Conservation (phyloP, 1,284 basidiomycete species). For the Inonotus hispidus region DNA sequence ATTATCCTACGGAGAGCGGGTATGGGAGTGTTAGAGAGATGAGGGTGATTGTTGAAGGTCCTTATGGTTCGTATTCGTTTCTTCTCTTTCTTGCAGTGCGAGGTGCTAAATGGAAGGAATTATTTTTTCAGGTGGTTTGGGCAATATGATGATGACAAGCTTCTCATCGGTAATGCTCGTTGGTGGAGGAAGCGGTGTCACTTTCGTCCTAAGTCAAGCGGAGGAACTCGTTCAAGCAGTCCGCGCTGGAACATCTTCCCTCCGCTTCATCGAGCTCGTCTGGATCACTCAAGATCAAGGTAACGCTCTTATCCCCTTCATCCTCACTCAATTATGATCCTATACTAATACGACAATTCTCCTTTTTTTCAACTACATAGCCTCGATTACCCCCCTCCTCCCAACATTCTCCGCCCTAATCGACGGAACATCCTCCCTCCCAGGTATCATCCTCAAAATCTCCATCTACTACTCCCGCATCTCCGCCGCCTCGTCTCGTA, state of each 20-base stretch:
- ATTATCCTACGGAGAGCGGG: constrained; percentile 31
- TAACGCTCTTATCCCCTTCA: constrained; percentile 22
- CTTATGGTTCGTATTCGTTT: constrained; percentile 56
- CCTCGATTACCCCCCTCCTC: constrained; percentile 3
- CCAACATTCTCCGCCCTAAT: constrained; percentile 52
- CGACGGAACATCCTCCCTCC: constrained; percentile 37
- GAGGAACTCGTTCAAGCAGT: constrained; percentile 64
- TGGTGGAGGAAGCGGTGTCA: constrained; percentile 69
- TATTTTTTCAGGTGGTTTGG: constrained; percentile 41
- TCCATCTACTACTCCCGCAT: constrained; percentile 59
- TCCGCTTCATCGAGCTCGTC: constrained; percentile 57
- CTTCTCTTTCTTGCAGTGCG: background rate
- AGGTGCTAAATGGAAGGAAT: background rate
- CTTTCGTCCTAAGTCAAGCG: constrained; percentile 59
- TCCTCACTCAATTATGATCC: too few relatives aligned
- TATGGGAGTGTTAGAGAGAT: constrained; percentile 1
- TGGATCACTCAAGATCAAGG: constrained; percentile 63
- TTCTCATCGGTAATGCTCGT: constrained; percentile 66
- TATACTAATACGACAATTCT: too few relatives aligned
- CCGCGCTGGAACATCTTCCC: constrained; percentile 42
- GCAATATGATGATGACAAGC: constrained; percentile 52
- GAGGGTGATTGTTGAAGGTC: constrained; percentile 10
- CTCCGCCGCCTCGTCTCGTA: background rate
- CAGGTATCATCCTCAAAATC: constrained; percentile 39
- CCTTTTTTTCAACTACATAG: too few relatives aligned